Base-by-base conservation (phyloP, 2,329 filamentous ascomycete genomes). In the Colletotrichum sp. region DNA sequence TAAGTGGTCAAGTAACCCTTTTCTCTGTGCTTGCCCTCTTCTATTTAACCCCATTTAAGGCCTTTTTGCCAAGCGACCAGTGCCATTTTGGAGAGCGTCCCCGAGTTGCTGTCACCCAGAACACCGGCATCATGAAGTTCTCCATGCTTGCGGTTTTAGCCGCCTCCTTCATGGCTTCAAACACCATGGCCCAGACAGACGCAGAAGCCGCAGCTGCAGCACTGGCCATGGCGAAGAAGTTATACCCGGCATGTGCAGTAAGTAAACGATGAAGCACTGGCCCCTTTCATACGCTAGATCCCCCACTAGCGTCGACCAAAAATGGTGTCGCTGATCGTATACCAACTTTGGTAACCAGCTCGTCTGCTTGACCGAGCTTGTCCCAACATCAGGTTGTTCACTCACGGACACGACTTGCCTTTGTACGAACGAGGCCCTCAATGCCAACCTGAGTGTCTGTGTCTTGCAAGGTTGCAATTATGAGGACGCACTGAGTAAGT, bases 351-450 rank as follows among this genome's bases (percentile, higher is more conserved):
- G 58, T 61, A 61, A 66, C 39, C 39, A 79, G 78, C 25, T 78
- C 39, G 22, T 71, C 60, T 80, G 79, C 64, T 76, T 80, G 27
- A 55, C 64, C 9, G 55, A 72, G 32, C 65, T 67, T 27, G 36
- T 72, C 13, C 70, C 70, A 52, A 58, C 62, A 10, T 72, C 64
- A 30, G 70, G 36, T 58, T 79, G 77, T 25, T 66, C 65, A 15
- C 39, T 76, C 12, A 77, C 76, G 5, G 78, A 80, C 52, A 70
- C 67, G 8, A 58, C 66, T 2, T 80, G 79, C 39, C 74, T 79
- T 18, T 80, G 79, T 61, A 77, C 74, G 52, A 80, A 79, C 56
- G 72, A 74, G 27, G 76, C 78, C 34, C 72, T 80, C 8, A 79
- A 74, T 39, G 58, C 71, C 28, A 61, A 71, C 8, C 78, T 79